A percentile compares a stretch with the other conserved stretches of the same genome.
Evolutionary conservation across 306 rosid genomes (phyloP).

Genomic region (Dalbergia cochinchinensis): DNA sequence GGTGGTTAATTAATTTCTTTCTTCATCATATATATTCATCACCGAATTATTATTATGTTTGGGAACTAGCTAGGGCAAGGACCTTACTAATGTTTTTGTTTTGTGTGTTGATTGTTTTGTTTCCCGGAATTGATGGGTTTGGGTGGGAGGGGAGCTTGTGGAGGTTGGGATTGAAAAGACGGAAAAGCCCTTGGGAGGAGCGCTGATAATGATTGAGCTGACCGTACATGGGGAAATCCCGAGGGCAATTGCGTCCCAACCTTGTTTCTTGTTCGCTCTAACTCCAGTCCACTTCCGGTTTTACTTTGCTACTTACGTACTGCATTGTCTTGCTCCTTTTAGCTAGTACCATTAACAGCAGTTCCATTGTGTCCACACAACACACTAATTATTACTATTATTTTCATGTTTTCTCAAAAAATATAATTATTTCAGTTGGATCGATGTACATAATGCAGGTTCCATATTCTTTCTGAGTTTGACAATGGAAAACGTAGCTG

Average conservation of each 20-base stretch:
- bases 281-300: conserved; percentile 49
- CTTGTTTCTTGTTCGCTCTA: conserved; percentile 35
- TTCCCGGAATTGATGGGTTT: conserved; percentile 37
- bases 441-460: conserved; percentile 53
- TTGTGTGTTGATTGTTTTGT: neutral
- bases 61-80: too few species aligned
- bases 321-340: conserved; percentile 50
- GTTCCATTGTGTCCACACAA: conserved; percentile 38
- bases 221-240: conserved; percentile 79
- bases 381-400: neutral
- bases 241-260: conserved; percentile 86
- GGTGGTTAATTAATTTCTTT: too few species aligned
- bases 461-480: conserved; percentile 90
- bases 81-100: too few species aligned
- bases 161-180: conserved; percentile 28
- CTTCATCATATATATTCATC: too few species aligned
- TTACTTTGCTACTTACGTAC: conserved; percentile 64
- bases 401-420: too few species aligned
- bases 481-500: conserved; percentile 99
- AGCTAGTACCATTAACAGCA: conserved; percentile 43
- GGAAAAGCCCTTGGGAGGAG: conserved; percentile 51
- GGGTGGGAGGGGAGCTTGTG: conserved; percentile 25
- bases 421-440: too few species aligned
- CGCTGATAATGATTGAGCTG: conserved; percentile 65
- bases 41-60: too few species aligned